Percentiles rank a stretch among this genome's conserved stretches.
These are phyloP conservation scores for Candida pini DNA, from an alignment of 805 yeast genomes.

Conservation along the genomic window DNA sequence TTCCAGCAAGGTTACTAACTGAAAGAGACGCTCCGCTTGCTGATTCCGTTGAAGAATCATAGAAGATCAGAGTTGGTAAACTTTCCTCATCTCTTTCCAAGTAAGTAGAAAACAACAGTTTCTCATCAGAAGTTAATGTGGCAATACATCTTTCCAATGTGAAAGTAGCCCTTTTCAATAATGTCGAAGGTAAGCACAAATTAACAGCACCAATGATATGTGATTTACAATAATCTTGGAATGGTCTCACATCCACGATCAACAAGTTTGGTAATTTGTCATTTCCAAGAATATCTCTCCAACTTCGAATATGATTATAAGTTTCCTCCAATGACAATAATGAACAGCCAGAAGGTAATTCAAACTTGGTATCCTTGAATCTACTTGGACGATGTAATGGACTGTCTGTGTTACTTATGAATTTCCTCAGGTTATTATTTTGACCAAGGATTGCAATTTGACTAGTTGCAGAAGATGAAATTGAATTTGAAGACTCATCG, in stretches of 20 bases:
- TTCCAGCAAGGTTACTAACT: slow-evolving; percentile 42
- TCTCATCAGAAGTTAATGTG: slow-evolving; percentile 52
- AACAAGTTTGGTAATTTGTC: slow-evolving; percentile 31
- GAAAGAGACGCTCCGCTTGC: slow-evolving; percentile 28
- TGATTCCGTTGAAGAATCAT: slow-evolving; percentile 40
- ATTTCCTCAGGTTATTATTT: slow-evolving; percentile 7
- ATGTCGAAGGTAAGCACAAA: slow-evolving; percentile 85
- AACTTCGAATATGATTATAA: slow-evolving; percentile 11
- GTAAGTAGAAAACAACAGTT: slow-evolving; percentile 34
- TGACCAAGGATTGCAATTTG: not conserved
- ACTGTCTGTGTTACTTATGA: slow-evolving; percentile 11
- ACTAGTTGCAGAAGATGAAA: not conserved
- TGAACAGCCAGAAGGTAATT: slow-evolving; percentile 19
- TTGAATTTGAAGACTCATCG: not conserved
- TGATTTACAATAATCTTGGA: slow-evolving; percentile 57
- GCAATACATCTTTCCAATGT: slow-evolving; percentile 56
- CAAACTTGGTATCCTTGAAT: slow-evolving; percentile 17
- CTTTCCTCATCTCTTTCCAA: slow-evolving; percentile 24
- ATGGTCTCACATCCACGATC: slow-evolving; percentile 77
- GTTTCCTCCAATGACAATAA: slow-evolving; percentile 14
- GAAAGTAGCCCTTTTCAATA: slow-evolving; percentile 70
- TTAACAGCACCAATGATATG: slow-evolving; percentile 63
- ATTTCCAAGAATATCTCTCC: slow-evolving; percentile 15
- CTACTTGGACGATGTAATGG: slow-evolving; percentile 15
- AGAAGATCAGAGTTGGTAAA: slow-evolving; percentile 41